phyloP scores from a whole-genome alignment of 1,284 basidiomycete species.

The Limonomyces culmigenus region DNA sequence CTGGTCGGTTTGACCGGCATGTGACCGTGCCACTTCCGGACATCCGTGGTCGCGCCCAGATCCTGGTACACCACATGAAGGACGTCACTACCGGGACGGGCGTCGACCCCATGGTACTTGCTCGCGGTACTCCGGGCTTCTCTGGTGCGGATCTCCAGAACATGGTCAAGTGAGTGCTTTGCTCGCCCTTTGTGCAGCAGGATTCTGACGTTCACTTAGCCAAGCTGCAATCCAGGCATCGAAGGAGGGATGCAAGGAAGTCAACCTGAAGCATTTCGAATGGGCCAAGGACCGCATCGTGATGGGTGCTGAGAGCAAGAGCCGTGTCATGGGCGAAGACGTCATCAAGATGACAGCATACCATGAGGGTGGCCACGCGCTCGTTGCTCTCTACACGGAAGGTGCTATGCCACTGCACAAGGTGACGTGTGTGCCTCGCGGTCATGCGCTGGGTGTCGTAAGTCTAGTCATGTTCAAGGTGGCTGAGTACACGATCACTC shows the following conservation, averaged over 20 bases:
- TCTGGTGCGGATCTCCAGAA: constrained; percentile 89
- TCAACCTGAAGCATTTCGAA: constrained; percentile 76
- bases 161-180: constrained; percentile 64
- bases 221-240: constrained; percentile 88
- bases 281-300: constrained; percentile 94
- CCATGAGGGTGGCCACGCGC: constrained; percentile 91
- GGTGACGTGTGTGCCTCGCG: constrained; percentile 89
- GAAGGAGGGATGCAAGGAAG: constrained; percentile 58
- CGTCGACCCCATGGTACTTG: constrained; percentile 73
- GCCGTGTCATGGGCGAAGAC: constrained; percentile 73
- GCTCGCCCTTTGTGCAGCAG: constrained; percentile 3
- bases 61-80: constrained; percentile 79
- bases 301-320: constrained; percentile 88
- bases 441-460: constrained; percentile 80
- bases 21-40: constrained; percentile 85
- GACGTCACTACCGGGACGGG: constrained; percentile 53
- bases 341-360: constrained; percentile 82
- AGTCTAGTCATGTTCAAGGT: constrained; percentile 13
- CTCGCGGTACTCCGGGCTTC: constrained; percentile 82
- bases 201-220: constrained; percentile 16
- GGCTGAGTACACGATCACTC: constrained; percentile 1
- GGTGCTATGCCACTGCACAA: constrained; percentile 93
- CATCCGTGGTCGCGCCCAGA: constrained; percentile 75
- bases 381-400: constrained; percentile 80
- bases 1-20: constrained; percentile 85